Conservation (phyloP, 2,329 filamentous ascomycete genomes). For the Penicillium capsulatum region DNA sequence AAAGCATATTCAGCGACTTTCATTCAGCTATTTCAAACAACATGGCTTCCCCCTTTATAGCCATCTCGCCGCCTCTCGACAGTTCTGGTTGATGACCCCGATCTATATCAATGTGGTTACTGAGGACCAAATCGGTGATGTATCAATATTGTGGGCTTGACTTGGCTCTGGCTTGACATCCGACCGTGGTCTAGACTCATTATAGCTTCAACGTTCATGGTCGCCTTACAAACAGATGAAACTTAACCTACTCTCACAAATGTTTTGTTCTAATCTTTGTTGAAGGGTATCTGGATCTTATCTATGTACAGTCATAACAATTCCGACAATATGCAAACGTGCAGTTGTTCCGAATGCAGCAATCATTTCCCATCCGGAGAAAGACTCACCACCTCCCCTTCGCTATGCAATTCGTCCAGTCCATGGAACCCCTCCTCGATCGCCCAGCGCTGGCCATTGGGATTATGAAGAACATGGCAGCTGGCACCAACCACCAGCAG, state of each 20-base stretch:
- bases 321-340: conserved; percentile 9
- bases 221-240: too few relatives aligned
- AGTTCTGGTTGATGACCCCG: too few relatives aligned
- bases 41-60: too few relatives aligned
- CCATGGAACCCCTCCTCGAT: conserved; percentile 84
- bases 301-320: conserved; percentile 19
- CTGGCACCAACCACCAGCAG: conserved; percentile 79
- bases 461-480: conserved; percentile 69
- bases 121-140: too few relatives aligned
- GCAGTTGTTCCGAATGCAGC: neutral
- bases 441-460: conserved; percentile 63
- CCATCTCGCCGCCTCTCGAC: too few relatives aligned
- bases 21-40: too few relatives aligned
- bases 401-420: conserved; percentile 53
- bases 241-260: neutral
- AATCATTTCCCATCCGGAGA: conserved; percentile 10
- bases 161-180: too few relatives aligned
- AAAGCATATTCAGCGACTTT: too few relatives aligned
- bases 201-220: too few relatives aligned
- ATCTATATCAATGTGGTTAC: too few relatives aligned
- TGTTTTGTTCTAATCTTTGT: conserved; percentile 1
- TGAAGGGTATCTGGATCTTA: conserved; percentile 20
- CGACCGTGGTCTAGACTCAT: too few relatives aligned
- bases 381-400: conserved; percentile 14
- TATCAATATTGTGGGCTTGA: too few relatives aligned